Evolutionary conservation across 192 early-diverging fungal genomes (phyloP).

Genomic region (Pecoramyces ruminantium): DNA sequence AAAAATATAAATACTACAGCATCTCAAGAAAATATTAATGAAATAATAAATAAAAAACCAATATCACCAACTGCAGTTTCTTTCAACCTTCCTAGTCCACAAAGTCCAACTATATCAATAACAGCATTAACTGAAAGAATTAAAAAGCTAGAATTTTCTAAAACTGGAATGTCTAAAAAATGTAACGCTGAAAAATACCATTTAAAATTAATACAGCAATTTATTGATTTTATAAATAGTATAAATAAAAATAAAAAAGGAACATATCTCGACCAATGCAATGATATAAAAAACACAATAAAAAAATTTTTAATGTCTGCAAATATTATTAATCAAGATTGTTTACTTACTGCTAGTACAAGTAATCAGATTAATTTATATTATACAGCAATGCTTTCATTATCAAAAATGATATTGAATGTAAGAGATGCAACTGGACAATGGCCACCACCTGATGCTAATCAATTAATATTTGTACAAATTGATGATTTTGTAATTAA

Average conservation of each 20-base stretch:
- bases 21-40: background rate
- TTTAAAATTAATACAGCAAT: background rate
- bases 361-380: background rate
- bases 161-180: background rate
- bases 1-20: background rate
- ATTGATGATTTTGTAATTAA: background rate
- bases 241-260: background rate
- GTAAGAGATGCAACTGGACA: background rate
- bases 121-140: background rate
- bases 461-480: background rate
- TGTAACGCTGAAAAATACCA: background rate
- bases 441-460: background rate
- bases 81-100: background rate
- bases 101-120: background rate
- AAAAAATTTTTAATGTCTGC: background rate
- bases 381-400: background rate
- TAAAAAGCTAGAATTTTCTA: background rate
- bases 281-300: background rate
- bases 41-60: too few species aligned
- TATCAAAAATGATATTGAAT: background rate
- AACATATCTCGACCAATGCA: background rate
- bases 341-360: background rate
- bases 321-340: background rate
- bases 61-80: too few species aligned
- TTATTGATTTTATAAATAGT: background rate